Evolutionary conservation across 768 basidiomycete species (phyloP), one percentile per base, ranked within the genome.

Genomic region (Mycena rosella): DNA sequence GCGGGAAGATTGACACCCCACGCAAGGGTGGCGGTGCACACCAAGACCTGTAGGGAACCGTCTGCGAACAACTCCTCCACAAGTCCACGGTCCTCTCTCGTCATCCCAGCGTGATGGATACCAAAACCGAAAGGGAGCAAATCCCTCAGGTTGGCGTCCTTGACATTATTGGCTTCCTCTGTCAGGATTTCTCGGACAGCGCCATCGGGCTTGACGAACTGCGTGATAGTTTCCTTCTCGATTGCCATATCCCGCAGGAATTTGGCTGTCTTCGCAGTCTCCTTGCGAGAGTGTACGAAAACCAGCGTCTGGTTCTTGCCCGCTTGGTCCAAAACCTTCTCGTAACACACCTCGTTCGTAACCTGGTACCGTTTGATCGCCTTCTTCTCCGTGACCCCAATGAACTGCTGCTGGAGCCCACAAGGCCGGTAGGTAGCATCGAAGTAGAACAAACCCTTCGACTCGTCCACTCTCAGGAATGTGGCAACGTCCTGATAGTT

Each of bases 1-100:
- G 96, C 97, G 4, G 98, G 98, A 0, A 99, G 83, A 76, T 99
- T 99, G 80, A 99, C 97, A 83, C 97, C 98, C 98, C 98, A 99
- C 0, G 98, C 98, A 40, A 99, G 90, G 2, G 97, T 99, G 6
- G 98, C 98, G 0, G 98, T 99, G 77, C 95, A 98, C 48, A 98
- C 95, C 27, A 99, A 85, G 0, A 99, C 96, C 76, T 97, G 96
- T 32, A 99, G 85, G 26, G 94, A 90, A 0, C 96, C 95, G 55
- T 97, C 95, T 13, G 89, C 89, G 77, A 99, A 99, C 13, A 99
- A 86, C 68, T 96, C 97, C 78, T 99, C 98, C 22, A 98, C 96
- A 13, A 94, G 87, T 13, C 88, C 90, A 75, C 98, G 91, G 67
- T 99, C 97, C 71, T 94, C 94, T 60, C 94, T 84, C 10, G 91